Conservation (phyloP, 2,329 filamentous ascomycete genomes). For the Zymoseptoria tritici region DNA sequence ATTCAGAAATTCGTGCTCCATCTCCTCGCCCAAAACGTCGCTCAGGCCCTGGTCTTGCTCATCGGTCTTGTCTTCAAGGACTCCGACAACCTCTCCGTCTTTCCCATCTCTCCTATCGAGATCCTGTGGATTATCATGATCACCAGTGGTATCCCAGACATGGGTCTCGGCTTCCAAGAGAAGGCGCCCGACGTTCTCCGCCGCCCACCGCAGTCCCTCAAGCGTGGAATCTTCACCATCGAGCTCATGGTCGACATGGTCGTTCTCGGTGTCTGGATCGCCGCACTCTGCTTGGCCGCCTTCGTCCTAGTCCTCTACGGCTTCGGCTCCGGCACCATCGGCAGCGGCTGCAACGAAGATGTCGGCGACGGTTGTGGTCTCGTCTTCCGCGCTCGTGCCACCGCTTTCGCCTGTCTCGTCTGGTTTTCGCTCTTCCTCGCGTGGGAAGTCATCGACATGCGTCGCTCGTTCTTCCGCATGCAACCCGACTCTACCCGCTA, state of each 20-base stretch:
- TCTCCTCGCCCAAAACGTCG: conserved; percentile 94
- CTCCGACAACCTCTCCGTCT: conserved; percentile 61
- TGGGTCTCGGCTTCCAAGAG: conserved; percentile 74
- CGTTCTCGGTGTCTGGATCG: conserved; percentile 73
- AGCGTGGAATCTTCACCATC: conserved; percentile 64
- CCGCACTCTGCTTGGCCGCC: conserved; percentile 51
- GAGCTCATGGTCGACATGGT: conserved; percentile 74
- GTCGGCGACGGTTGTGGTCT: conserved; percentile 51
- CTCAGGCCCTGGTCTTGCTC: conserved; percentile 74
- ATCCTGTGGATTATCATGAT: conserved; percentile 92
- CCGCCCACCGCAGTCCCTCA: conserved; percentile 66
- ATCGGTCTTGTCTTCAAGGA: conserved; percentile 78
- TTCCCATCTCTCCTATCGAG: conserved; percentile 75
- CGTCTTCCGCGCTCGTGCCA: conserved; percentile 64
- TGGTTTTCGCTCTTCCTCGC: conserved; percentile 72
- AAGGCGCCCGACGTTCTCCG: conserved; percentile 70
- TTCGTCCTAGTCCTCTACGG: conserved; percentile 61
- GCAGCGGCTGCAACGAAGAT: conserved; percentile 52
- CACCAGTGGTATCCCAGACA: conserved; percentile 78
- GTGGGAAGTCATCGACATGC: conserved; percentile 70
- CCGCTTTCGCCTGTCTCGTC: conserved; percentile 65
- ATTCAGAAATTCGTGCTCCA: conserved; percentile 82
- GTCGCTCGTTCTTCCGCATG: conserved; percentile 69
- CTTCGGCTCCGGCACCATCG: conserved; percentile 46
- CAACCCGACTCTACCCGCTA: conserved; percentile 54